Percentiles rank a stretch among this genome's conserved stretches.
Conservation (phyloP, 2,329 filamentous ascomycete species). For the Fusarium lateritium region DNA sequence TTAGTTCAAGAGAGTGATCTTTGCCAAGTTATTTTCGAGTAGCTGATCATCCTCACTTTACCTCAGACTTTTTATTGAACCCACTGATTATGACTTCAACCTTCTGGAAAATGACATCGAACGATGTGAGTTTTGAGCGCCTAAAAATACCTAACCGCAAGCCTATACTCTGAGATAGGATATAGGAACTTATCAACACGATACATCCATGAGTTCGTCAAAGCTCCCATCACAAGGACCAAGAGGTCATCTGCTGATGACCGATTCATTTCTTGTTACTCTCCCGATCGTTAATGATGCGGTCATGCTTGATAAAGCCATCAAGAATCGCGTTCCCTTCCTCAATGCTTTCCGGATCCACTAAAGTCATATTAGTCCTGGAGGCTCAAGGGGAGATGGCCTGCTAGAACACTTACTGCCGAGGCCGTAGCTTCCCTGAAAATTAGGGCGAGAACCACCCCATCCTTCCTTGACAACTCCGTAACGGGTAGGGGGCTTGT, state of each 20-base stretch:
- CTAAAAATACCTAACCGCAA: no score
- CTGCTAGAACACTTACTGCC: neutral
- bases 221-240: neutral
- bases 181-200: no score
- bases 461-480: slow-evolving; percentile 16
- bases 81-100: no score
- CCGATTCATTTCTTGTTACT: slow-evolving; percentile 1
- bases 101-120: no score
- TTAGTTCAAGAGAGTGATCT: no score
- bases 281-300: neutral
- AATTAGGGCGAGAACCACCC: slow-evolving; percentile 10
- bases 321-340: slow-evolving; percentile 21
- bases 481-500: neutral
- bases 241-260: neutral
- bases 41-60: no score
- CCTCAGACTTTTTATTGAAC: no score
- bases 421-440: slow-evolving; percentile 16
- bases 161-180: no score
- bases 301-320: slow-evolving; percentile 7
- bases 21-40: no score
- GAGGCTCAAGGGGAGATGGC: neutral
- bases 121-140: no score
- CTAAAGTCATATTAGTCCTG: slow-evolving; percentile 9
- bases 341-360: slow-evolving; percentile 9
- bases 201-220: neutral